Evolutionary conservation across 106 monocot species (phyloP).

Genomic region (Apostasia shenzhenica): DNA sequence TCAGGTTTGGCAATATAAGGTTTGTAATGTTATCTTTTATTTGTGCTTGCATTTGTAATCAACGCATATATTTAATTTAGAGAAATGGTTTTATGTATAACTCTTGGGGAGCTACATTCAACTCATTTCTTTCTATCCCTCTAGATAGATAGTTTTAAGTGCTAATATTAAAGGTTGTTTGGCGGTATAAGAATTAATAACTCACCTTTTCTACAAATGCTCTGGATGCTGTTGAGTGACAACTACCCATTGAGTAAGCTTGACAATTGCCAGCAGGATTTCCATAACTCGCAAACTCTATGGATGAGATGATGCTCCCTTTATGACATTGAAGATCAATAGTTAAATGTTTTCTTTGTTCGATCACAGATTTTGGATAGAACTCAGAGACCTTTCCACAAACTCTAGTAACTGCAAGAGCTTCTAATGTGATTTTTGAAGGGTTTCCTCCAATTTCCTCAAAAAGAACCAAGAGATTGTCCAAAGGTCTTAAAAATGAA

Average conservation of each 20-base stretch:
- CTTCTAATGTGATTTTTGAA: slow-evolving; percentile 43
- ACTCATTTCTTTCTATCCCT: no score
- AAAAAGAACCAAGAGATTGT: slow-evolving; percentile 69
- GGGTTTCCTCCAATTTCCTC: slow-evolving; percentile 90
- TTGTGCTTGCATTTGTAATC: no score
- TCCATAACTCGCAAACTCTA: slow-evolving; percentile 74
- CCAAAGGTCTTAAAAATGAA: slow-evolving; percentile 46
- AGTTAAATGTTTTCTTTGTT: background rate
- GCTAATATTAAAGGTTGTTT: no score
- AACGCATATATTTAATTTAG: no score
- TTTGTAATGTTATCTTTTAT: no score
- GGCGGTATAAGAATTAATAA: background rate
- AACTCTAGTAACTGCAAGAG: slow-evolving; percentile 31
- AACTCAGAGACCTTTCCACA: slow-evolving; percentile 28
- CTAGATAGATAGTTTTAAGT: no score
- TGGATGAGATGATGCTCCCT: slow-evolving; percentile 36
- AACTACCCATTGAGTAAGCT: slow-evolving; percentile 32
- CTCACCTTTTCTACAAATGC: slow-evolving; percentile 39
- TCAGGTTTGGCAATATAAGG: no score
- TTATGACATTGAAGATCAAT: slow-evolving; percentile 38
- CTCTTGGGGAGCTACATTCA: no score
- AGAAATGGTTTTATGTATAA: no score
- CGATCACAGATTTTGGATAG: slow-evolving; percentile 6
- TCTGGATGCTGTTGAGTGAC: slow-evolving; percentile 40
- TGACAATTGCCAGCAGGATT: slow-evolving; percentile 42